Base-by-base conservation (phyloP, 2,329 filamentous ascomycete genomes). In the Scleromitrula shiraiana region DNA sequence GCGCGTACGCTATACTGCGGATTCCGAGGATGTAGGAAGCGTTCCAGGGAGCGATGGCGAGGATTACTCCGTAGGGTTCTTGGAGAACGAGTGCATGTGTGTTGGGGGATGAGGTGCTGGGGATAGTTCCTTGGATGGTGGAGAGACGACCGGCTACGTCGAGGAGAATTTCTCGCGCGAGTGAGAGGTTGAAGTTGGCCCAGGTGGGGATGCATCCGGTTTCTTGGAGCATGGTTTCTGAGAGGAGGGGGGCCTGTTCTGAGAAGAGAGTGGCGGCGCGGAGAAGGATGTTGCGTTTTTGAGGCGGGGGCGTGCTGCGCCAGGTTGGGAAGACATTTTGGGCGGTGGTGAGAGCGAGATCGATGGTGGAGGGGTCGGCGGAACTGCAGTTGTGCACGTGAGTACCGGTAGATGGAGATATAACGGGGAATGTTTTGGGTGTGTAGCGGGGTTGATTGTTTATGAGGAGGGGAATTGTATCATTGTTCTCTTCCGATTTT, bases 11-110 rank as follows among this genome's bases (percentile, higher is more conserved):
- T 19, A 86, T 74, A 4, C 74, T 64, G 36, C 78, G 69, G 22
- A 71, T 60, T 15, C 74, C 75, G 9, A 82, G 68, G 50, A 79
- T 73, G 52, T 75, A 72, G 2, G 76, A 70, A 1, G 77, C 74
- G 55, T 82, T 80, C 88, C 88, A 95, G 8, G 88, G 86, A 2
- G 84, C 85, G 64, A 94, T 88, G 2, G 79, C 82, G 24, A 94
- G 68, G 14, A 90, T 74, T 7, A 93, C 87, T 1, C 88, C 88
- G 57, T 79, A 88, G 0, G 88, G 87, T 65, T 90, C 85, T 61
- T 81, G 83, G 54, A 82, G 67, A 4, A 94, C 68, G 55, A 93
- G 70, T 0, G 81, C 85, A 41, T 68, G 72, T 20, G 72, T 72
- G 0, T 72, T 74, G 30, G 30, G 30, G 5, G 17, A 7, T 1